Evolutionary conservation across 2,329 filamentous ascomycete species (phyloP).

Genomic region (Aspergillus carbonarius): DNA sequence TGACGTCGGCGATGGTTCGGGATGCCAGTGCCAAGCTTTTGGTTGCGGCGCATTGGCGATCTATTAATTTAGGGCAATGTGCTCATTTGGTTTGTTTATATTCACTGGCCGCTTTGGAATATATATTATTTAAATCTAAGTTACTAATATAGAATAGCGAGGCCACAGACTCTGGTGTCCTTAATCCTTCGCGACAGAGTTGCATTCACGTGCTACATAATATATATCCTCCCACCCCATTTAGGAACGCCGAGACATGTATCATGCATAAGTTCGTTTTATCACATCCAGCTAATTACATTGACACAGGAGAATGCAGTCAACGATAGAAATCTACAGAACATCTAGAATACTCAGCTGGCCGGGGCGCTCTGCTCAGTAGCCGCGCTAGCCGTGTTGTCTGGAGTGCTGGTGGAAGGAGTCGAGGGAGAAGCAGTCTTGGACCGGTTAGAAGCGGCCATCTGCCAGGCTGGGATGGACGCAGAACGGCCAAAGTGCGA

Average conservation of each 20-base stretch:
- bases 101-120: neutral
- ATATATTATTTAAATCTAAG: neutral
- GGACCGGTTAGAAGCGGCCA: conserved; percentile 63
- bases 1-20: neutral
- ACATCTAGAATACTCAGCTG: conserved; percentile 22
- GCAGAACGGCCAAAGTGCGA: conserved; percentile 54
- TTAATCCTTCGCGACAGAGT: too few species aligned
- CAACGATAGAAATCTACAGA: conserved; percentile 6
- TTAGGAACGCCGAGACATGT: neutral
- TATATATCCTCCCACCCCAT: neutral
- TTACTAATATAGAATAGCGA: neutral
- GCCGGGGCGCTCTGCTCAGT: conserved; percentile 29
- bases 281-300: neutral
- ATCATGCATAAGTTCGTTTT: neutral
- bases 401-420: conserved; percentile 18
- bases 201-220: neutral
- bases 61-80: neutral
- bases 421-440: conserved; percentile 35
- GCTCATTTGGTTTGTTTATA: neutral
- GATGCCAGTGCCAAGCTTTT: neutral
- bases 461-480: conserved; percentile 77
- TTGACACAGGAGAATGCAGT: neutral
- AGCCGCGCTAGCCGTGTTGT: conserved; percentile 12
- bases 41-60: neutral
- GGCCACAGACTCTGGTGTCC: too few species aligned